These are phyloP conservation scores for Vitellaria paradoxa DNA, from an alignment of 179 eudicot species.

Conservation along the genomic window DNA sequence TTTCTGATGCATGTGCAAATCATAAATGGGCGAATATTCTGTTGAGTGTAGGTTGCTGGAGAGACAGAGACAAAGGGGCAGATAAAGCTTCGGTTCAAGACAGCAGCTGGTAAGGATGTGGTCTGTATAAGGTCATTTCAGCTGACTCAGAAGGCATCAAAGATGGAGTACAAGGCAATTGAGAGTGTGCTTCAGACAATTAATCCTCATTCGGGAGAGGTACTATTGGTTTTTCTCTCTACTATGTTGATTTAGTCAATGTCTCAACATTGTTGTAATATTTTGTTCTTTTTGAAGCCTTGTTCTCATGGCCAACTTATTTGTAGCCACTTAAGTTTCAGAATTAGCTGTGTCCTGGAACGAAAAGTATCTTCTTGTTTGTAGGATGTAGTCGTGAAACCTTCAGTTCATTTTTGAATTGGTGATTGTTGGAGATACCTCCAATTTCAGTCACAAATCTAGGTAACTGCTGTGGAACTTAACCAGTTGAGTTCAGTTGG, in stretches of 20 bases:
- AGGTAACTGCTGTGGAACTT: no score
- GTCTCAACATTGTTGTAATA: not conserved
- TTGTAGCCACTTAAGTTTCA: not conserved
- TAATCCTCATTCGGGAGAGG: constrained; percentile 98
- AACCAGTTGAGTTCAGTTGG: no score
- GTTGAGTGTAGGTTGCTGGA: constrained; percentile 71
- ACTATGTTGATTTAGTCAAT: not conserved
- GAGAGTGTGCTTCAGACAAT: constrained; percentile 97
- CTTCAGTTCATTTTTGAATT: no score
- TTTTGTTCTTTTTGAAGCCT: not conserved
- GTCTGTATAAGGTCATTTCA: constrained; percentile 97
- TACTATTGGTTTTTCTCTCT: constrained; percentile 13
- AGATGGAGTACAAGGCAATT: constrained; percentile 96
- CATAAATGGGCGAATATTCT: not conserved
- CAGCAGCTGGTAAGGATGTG: constrained; percentile 93
- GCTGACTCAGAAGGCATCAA: constrained; percentile 86
- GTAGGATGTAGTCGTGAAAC: not conserved
- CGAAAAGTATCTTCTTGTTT: not conserved
- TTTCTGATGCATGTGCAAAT: not conserved
- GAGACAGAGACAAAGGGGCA: constrained; percentile 98
- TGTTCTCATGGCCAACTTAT: not conserved
- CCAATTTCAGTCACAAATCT: no score
- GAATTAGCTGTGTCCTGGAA: not conserved
- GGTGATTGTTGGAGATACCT: no score
- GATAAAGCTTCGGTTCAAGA: constrained; percentile 92